Evolutionary conservation across 108 stramenopile species (phyloP), one percentile per base, ranked within the genome.

Genomic region (Aureococcus anophagefferens): DNA sequence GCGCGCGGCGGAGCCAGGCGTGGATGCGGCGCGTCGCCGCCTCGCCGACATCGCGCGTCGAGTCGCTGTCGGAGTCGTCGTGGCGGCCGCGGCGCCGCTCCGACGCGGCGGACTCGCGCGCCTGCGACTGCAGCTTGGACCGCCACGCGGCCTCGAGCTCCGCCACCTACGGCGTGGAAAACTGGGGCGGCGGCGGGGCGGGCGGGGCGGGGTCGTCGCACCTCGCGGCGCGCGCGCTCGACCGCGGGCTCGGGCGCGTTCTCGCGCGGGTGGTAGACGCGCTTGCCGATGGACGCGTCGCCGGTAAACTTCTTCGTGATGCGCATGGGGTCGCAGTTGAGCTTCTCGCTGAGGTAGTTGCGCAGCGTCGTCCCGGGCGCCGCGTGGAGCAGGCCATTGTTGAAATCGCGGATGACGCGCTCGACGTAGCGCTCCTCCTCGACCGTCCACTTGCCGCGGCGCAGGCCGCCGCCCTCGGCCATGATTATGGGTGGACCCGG

Each of bases 281-380:
- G 79, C 81, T 96, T 98, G 34, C 98, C 98, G 44, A 99, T 87
- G 76, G 93, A 92, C 34, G 85, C 78, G 68, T 93, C 90, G 11
- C 95, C 95, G 29, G 94, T 96, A 77, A 96, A 99, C 80, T 99
- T 99, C 79, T 99, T 99, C 30, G 98, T 96, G 68, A 99, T 97
- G 30, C 98, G 82, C 98, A 99, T 99, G 21, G 98, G 96, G 82
- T 95, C 96, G 68, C 98, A 99, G 71, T 94, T 81, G 17, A 99
- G 86, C 83, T 96, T 94, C 40, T 94, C 92, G 15, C 93, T 91
- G 30, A 99, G 84, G 75, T 90, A 96, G 16, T 88, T 88, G 25
- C 96, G 85, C 37, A 99, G 85, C 0, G 96, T 99, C 31, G 94
- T 95, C 0, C 98, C 98, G 34, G 94, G 88, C 37, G 89, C 90